Base-by-base conservation (phyloP, 345 rosid genomes). In the Murraya koenigii region DNA sequence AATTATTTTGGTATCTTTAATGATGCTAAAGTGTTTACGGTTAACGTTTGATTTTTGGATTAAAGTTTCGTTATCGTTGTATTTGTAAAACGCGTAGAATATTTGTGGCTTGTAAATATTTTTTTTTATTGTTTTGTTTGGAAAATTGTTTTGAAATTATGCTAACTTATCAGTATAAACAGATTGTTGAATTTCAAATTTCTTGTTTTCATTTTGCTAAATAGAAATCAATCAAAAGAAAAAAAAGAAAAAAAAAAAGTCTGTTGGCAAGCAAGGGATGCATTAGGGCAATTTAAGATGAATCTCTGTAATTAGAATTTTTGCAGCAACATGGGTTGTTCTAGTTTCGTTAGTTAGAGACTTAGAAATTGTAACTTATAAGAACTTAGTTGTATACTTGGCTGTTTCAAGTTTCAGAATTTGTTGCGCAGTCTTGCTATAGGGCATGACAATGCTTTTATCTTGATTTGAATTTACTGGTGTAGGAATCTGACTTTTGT, bases 371-470 rank as follows among this genome's bases (percentile, higher is more conserved):
- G 0, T 11, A 41, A 14, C 4, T 41, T 41, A 41, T 1, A 41
- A 41, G 49, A 11, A 41, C 35, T 44, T 44, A 44, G 0, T 44
- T 0, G 49, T 44, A 0, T 44, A 44, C 49, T 44, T 1, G 1
- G 49, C 49, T 52, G 22, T 52, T 3, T 52, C 7, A 52, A 52
- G 55, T 52, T 15, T 52, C 3, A 1, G 5, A 52, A 52, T 52
- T 17, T 52, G 55, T 52, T 52, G 0, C 17, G 7, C 22, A 4
- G 55, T 52, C 7, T 49, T 52, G 20, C 5, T 52, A 52, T 6
- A 14, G 55, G 0, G 0, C 0, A 6, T 17, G 19, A 17, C 2
- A 0, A 14, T 52, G 22, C 17, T 52, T 14, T 14, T 52, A 52
- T 52, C 19, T 52, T 17, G 22, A 52, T 44, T 41, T 11, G 49